phyloP scores from a whole-genome alignment of 768 basidiomycete species.

The Collybia sordida region DNA sequence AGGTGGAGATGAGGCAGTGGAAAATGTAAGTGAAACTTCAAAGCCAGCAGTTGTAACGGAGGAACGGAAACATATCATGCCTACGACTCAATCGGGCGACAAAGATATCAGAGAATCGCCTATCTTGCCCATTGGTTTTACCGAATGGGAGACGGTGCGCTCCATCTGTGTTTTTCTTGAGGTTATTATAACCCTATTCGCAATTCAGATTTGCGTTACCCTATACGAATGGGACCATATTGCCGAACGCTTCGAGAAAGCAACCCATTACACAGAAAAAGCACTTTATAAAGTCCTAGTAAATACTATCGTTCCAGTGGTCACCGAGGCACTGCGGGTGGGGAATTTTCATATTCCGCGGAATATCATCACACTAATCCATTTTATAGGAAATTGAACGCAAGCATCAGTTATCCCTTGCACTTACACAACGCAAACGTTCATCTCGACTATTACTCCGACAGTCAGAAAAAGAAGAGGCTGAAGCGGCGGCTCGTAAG shows the following conservation, averaged over 20 bases:
- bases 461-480: conserved; percentile 79
- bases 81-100: conserved; percentile 5
- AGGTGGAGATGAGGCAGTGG: conserved; percentile 11
- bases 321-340: conserved; percentile 69
- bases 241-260: conserved; percentile 70
- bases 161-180: not conserved
- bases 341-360: conserved; percentile 12
- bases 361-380: not conserved
- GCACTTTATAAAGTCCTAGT: conserved; percentile 68
- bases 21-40: conserved; percentile 4
- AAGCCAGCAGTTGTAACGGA: conserved; percentile 13
- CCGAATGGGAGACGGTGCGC: conserved; percentile 91
- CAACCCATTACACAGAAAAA: conserved; percentile 79
- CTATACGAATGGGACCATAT: conserved; percentile 85
- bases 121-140: conserved; percentile 49
- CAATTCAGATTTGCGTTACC: conserved; percentile 72
- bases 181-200: not conserved
- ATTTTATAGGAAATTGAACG: conserved; percentile 56
- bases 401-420: conserved; percentile 66
- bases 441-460: conserved; percentile 85
- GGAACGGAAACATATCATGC: conserved; percentile 4
- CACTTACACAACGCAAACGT: conserved; percentile 82
- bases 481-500: conserved; percentile 54
- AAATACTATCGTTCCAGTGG: conserved; percentile 66
- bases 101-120: conserved; percentile 18